Conservation (phyloP, 768 basidiomycete genomes). For the Cyclocybe cylindracea region DNA sequence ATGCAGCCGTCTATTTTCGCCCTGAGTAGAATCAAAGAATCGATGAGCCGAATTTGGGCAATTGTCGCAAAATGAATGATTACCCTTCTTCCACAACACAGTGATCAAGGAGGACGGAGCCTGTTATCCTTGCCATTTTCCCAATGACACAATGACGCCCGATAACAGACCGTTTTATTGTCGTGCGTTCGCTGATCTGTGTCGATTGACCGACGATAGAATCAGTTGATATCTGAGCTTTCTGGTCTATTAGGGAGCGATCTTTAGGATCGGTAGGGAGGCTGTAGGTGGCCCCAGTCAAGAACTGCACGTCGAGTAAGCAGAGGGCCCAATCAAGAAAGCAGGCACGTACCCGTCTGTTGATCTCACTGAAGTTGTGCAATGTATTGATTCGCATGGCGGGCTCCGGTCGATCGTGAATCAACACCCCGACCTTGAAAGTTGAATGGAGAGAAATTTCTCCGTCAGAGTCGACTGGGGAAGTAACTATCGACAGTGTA, state of each 20-base stretch:
- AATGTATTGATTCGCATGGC: constrained; percentile 78
- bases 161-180: constrained; percentile 77
- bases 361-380: constrained; percentile 76
- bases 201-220: constrained; percentile 83
- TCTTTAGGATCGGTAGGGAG: constrained; percentile 63
- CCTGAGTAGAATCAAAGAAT: constrained; percentile 33
- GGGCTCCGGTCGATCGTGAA: constrained; percentile 56
- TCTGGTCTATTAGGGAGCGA: constrained; percentile 72
- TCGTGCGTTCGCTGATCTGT: constrained; percentile 75
- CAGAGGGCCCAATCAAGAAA: not conserved
- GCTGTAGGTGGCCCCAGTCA: constrained; percentile 50
- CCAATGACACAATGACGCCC: constrained; percentile 86
- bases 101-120: constrained; percentile 86
- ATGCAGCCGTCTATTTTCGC: constrained; percentile 79
- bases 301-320: constrained; percentile 40
- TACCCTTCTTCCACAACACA: constrained; percentile 88
- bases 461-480: constrained; percentile 42
- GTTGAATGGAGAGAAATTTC: constrained; percentile 38
- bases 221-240: constrained; percentile 82
- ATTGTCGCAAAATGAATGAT: constrained; percentile 17
- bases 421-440: constrained; percentile 64
- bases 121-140: constrained; percentile 78
- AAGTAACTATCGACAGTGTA: constrained; percentile 31
- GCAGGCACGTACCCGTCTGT: constrained; percentile 61
- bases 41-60: not conserved